phyloP scores from a whole-genome alignment of 768 basidiomycete genomes.

The Tulasnella sp. region DNA sequence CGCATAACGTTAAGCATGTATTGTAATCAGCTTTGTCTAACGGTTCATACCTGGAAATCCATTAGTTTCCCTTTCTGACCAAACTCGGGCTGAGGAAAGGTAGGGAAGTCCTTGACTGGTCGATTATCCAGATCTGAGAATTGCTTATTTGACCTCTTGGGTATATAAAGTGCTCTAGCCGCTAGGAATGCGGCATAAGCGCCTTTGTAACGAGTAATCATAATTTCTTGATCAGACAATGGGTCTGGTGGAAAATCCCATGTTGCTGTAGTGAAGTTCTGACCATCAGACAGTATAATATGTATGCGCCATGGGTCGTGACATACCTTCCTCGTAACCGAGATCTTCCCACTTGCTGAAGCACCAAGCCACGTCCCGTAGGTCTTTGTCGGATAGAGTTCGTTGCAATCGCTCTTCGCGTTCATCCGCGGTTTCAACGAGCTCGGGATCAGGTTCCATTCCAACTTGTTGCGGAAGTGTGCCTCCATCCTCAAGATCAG shows the following conservation, averaged over 20 bases:
- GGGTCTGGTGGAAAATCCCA: constrained; percentile 79
- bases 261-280: constrained; percentile 41
- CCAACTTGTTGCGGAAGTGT: constrained; percentile 41
- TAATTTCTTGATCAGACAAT: constrained; percentile 44
- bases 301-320: background rate
- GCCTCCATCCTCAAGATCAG: constrained; percentile 17
- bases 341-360: constrained; percentile 92
- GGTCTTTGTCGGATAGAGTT: constrained; percentile 37
- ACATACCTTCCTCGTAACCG: constrained; percentile 79
- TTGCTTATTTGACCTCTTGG: constrained; percentile 33
- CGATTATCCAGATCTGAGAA: constrained; percentile 40
- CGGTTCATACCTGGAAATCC: constrained; percentile 62
- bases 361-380: constrained; percentile 56
- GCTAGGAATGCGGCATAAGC: constrained; percentile 58
- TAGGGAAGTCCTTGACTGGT: constrained; percentile 14
- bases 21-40: background rate
- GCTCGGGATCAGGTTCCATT: constrained; percentile 42
- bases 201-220: constrained; percentile 44
- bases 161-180: constrained; percentile 49
- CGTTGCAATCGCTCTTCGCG: constrained; percentile 39
- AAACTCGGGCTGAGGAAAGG: constrained; percentile 38
- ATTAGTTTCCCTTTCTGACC: constrained; percentile 58
- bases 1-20: constrained; percentile 12
- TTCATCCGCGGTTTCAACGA: constrained; percentile 47
- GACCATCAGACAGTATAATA: background rate